Percentiles rank a stretch among this genome's conserved stretches.
Evolutionary conservation across 2,329 filamentous ascomycete species (phyloP).

Genomic region (Venturiaceae sp.): DNA sequence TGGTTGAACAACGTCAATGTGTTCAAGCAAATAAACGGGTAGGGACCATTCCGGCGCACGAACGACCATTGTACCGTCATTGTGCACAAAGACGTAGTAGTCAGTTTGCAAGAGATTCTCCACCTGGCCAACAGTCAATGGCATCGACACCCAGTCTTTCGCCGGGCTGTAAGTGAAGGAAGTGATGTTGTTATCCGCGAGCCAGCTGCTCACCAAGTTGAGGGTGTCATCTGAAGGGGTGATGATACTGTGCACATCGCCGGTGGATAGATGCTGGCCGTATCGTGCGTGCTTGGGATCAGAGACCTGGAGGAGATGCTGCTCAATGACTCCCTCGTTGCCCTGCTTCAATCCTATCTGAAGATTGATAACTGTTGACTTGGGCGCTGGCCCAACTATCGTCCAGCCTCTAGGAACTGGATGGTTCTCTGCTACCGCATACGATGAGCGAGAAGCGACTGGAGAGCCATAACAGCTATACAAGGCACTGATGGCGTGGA

Average conservation of each 20-base stretch:
- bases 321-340: slow-evolving; percentile 43
- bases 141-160: slow-evolving; percentile 48
- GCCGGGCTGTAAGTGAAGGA: slow-evolving; percentile 38
- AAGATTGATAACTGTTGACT: slow-evolving; percentile 40
- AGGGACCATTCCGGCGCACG: slow-evolving; percentile 50
- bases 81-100: slow-evolving; percentile 43
- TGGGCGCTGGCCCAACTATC: slow-evolving; percentile 35
- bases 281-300: slow-evolving; percentile 50
- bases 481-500: not conserved
- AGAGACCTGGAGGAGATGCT: slow-evolving; percentile 48
- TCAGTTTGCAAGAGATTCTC: slow-evolving; percentile 43
- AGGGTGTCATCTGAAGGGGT: slow-evolving; percentile 43
- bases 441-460: slow-evolving; percentile 20
- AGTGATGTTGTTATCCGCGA: slow-evolving; percentile 44
- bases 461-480: not conserved
- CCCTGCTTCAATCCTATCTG: slow-evolving; percentile 51
- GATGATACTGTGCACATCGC: slow-evolving; percentile 48
- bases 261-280: slow-evolving; percentile 51
- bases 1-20: slow-evolving; percentile 51
- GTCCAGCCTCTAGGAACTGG: slow-evolving; percentile 42
- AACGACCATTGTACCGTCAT: slow-evolving; percentile 42
- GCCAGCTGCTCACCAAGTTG: slow-evolving; percentile 45
- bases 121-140: slow-evolving; percentile 39
- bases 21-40: slow-evolving; percentile 44
- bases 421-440: slow-evolving; percentile 48